These are phyloP conservation scores for Lignosus rhinocerotis DNA, from an alignment of 1,284 basidiomycete species.

Conservation along the genomic window DNA sequence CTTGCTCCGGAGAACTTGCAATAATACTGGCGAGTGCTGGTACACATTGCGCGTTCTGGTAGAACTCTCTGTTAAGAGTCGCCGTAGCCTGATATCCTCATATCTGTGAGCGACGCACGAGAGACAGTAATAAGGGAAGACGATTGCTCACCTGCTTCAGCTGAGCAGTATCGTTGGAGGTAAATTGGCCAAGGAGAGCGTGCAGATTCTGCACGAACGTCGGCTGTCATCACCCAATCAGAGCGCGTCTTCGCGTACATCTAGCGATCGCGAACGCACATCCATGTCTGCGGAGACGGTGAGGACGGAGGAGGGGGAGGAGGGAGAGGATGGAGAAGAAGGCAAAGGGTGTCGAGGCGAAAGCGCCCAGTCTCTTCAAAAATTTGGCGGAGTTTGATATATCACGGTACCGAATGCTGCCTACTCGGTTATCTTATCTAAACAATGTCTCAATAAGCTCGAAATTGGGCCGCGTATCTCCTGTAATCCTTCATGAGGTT, in stretches of 20 bases:
- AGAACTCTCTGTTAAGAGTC: slow-evolving; percentile 87
- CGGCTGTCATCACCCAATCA: slow-evolving; percentile 42
- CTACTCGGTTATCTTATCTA: slow-evolving; percentile 20
- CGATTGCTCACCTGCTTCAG: slow-evolving; percentile 77
- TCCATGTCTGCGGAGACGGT: slow-evolving; percentile 28
- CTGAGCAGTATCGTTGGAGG: slow-evolving; percentile 82
- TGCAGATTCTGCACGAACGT: slow-evolving; percentile 79
- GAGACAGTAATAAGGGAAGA: slow-evolving; percentile 2
- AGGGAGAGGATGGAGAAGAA: slow-evolving; percentile 10
- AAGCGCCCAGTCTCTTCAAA: slow-evolving; percentile 24
- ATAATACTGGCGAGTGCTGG: slow-evolving; percentile 90
- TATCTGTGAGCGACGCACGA: background rate
- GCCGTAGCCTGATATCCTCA: slow-evolving; percentile 75
- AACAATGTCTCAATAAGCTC: background rate
- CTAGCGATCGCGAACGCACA: slow-evolving; percentile 20
- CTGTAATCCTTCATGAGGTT: background rate
- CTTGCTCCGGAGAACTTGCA: slow-evolving; percentile 77
- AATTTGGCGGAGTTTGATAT: slow-evolving; percentile 31
- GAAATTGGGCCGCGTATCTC: background rate
- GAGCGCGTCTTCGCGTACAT: background rate
- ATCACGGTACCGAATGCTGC: slow-evolving; percentile 8
- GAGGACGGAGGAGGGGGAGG: slow-evolving; percentile 8
- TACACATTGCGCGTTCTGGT: slow-evolving; percentile 90
- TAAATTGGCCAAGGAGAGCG: slow-evolving; percentile 81
- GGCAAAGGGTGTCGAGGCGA: slow-evolving; percentile 15